phyloP scores from a whole-genome alignment of 2,329 filamentous ascomycete genomes.

The Plectosphaerella plurivora region DNA sequence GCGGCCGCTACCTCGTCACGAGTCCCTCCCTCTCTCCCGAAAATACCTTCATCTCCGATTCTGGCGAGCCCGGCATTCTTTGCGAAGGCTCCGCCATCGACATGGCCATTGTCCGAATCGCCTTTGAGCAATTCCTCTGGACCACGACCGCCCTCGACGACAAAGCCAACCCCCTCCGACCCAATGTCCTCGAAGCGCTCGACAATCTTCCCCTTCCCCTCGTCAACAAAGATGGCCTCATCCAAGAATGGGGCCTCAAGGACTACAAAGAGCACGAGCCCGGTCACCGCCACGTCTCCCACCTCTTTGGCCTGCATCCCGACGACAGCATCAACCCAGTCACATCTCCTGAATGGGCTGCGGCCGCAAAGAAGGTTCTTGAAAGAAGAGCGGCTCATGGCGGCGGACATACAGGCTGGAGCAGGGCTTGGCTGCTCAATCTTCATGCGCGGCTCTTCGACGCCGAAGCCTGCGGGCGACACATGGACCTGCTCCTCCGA shows the following conservation, averaged over 20 bases:
- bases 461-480: conserved; percentile 17
- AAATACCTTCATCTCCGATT: conserved; percentile 14
- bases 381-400: conserved; percentile 22
- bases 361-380: conserved; percentile 22
- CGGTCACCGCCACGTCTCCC: conserved; percentile 45
- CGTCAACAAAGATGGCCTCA: conserved; percentile 20
- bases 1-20: conserved; percentile 18
- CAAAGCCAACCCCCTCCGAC: neutral
- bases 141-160: conserved; percentile 11
- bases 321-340: conserved; percentile 20
- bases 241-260: conserved; percentile 40
- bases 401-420: conserved; percentile 45
- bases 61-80: conserved; percentile 31
- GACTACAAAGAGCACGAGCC: conserved; percentile 35
- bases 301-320: conserved; percentile 43
- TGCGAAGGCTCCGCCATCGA: conserved; percentile 43
- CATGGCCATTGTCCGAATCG: conserved; percentile 19
- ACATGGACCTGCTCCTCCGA: conserved; percentile 9
- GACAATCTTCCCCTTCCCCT: conserved; percentile 14
- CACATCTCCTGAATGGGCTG: conserved; percentile 11
- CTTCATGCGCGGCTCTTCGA: conserved; percentile 38
- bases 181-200: conserved; percentile 2
- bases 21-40: conserved; percentile 21
- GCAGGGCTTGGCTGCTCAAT: conserved; percentile 40
- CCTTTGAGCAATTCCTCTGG: conserved; percentile 18